Conservation (phyloP, 352 stramenopile species). For the Peronosclerospora sorghi region DNA sequence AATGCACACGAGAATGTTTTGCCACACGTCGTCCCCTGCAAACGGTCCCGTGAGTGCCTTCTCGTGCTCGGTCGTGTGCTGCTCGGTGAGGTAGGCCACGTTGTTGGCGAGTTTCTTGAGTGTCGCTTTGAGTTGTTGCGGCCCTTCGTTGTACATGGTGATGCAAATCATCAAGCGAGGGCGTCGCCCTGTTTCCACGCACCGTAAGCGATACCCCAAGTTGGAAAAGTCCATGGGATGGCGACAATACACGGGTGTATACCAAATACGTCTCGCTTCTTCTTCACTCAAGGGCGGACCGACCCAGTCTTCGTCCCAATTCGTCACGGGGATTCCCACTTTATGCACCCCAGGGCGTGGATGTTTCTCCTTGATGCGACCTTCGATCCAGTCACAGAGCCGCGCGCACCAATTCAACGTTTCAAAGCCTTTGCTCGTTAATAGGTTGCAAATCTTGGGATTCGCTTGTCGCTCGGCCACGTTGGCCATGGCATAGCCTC, state of each 20-base stretch:
- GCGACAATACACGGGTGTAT: slow-evolving; percentile 69
- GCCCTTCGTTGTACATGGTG: slow-evolving; percentile 79
- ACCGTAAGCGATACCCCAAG: slow-evolving; percentile 61
- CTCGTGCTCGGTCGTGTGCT: slow-evolving; percentile 16
- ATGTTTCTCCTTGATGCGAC: slow-evolving; percentile 60
- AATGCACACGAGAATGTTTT: slow-evolving; percentile 75
- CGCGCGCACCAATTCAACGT: slow-evolving; percentile 77
- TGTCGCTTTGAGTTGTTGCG: slow-evolving; percentile 53
- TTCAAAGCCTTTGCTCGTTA: slow-evolving; percentile 79
- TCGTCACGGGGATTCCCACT: slow-evolving; percentile 50
- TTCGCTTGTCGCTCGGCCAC: slow-evolving; percentile 67
- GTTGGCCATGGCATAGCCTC: slow-evolving; percentile 76
- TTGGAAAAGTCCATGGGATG: slow-evolving; percentile 68
- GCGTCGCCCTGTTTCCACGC: slow-evolving; percentile 57
- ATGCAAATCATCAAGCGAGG: slow-evolving; percentile 78
- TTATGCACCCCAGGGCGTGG: slow-evolving; percentile 71
- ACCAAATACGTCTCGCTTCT: slow-evolving; percentile 67
- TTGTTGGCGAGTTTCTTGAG: slow-evolving; percentile 80
- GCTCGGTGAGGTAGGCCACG: slow-evolving; percentile 53
- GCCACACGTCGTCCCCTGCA: slow-evolving; percentile 60
- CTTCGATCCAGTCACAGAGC: slow-evolving; percentile 80
- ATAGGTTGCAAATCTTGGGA: slow-evolving; percentile 77
- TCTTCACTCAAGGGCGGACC: slow-evolving; percentile 61
- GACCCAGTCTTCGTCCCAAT: slow-evolving; percentile 72
- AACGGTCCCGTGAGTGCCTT: slow-evolving; percentile 32